A percentile compares a stretch with the other conserved stretches of the same genome.
These are phyloP conservation scores for Tetrapyrgos nigripes DNA, from an alignment of 1,284 basidiomycete genomes.

Conservation along the genomic window DNA sequence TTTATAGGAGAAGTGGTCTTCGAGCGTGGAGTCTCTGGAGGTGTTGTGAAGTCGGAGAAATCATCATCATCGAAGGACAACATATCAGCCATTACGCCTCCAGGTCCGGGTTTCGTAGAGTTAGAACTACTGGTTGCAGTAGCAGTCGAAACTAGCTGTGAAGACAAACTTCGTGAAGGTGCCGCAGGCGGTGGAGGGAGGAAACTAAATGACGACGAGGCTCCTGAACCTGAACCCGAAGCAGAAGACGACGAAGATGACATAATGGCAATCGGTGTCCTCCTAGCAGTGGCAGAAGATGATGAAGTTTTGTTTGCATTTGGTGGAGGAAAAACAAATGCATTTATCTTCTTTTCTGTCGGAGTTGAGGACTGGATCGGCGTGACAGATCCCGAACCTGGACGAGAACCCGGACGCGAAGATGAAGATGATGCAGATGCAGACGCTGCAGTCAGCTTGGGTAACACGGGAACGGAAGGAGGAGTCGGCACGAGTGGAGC, in stretches of 20 bases:
- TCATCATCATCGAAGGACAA: slow-evolving; percentile 42
- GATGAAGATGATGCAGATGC: background rate
- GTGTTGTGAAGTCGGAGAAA: slow-evolving; percentile 33
- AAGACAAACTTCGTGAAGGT: background rate
- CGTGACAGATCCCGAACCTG: background rate
- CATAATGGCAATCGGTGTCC: slow-evolving; percentile 34
- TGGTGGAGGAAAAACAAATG: background rate
- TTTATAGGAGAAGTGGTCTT: background rate
- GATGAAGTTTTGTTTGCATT: background rate
- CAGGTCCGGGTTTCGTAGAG: background rate
- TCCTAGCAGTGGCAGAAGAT: slow-evolving; percentile 13
- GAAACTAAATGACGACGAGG: slow-evolving; percentile 18
- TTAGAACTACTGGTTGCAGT: background rate
- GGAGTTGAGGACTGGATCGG: background rate
- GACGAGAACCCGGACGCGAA: background rate
- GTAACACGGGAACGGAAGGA: background rate
- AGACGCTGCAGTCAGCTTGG: background rate
- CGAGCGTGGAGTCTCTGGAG: background rate
- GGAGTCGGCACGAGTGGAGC: background rate
- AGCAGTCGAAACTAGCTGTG: background rate
- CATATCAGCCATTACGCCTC: background rate
- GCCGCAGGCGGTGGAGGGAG: slow-evolving; percentile 33
- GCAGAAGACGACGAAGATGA: slow-evolving; percentile 23
- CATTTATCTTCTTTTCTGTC: background rate
- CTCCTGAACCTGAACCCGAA: background rate